A percentile compares a stretch with the other conserved stretches of the same genome.
Conservation (phyloP, 2,329 filamentous ascomycete genomes). For the Pseudocercospora crystallina region DNA sequence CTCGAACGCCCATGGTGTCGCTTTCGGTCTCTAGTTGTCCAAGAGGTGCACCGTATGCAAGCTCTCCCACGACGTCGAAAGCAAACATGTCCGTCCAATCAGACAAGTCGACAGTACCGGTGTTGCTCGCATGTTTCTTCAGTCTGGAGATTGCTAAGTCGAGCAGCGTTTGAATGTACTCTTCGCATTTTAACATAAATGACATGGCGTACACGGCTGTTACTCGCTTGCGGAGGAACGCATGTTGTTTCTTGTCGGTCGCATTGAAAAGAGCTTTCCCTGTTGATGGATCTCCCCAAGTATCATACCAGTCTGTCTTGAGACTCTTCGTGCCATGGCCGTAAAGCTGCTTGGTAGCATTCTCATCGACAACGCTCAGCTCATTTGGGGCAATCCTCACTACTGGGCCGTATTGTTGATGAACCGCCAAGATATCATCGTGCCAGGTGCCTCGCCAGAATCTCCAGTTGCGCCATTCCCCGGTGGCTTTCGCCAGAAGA, state of each 20-base stretch:
- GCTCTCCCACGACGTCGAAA: slow-evolving; percentile 69
- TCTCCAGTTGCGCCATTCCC: slow-evolving; percentile 11
- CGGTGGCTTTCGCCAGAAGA: slow-evolving; percentile 10
- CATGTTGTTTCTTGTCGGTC: slow-evolving; percentile 3
- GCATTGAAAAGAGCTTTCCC: slow-evolving; percentile 25
- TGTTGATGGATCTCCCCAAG: slow-evolving; percentile 26
- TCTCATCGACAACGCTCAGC: slow-evolving; percentile 43
- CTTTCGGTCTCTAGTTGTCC: slow-evolving; percentile 18
- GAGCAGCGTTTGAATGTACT: slow-evolving; percentile 37
- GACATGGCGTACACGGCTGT: slow-evolving; percentile 20
- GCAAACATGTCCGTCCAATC: slow-evolving; percentile 52
- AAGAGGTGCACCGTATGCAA: slow-evolving; percentile 35
- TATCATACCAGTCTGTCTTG: slow-evolving; percentile 29
- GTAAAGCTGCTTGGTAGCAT: slow-evolving; percentile 45
- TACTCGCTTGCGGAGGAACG: slow-evolving; percentile 12
- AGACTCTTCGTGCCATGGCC: slow-evolving; percentile 35
- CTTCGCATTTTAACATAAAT: slow-evolving; percentile 39
- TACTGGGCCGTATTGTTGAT: slow-evolving; percentile 42
- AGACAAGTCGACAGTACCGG: slow-evolving; percentile 25
- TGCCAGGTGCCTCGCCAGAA: slow-evolving; percentile 13
- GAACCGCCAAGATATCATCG: slow-evolving; percentile 27
- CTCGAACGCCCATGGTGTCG: slow-evolving; percentile 11
- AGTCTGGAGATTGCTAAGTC: slow-evolving; percentile 37
- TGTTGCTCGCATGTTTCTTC: slow-evolving; percentile 10
- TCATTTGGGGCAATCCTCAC: slow-evolving; percentile 51